Percentiles rank a stretch among this genome's conserved stretches.
Evolutionary conservation across 495 filamentous ascomycete species (phyloP).

Genomic region (Aspergillus ostianus): DNA sequence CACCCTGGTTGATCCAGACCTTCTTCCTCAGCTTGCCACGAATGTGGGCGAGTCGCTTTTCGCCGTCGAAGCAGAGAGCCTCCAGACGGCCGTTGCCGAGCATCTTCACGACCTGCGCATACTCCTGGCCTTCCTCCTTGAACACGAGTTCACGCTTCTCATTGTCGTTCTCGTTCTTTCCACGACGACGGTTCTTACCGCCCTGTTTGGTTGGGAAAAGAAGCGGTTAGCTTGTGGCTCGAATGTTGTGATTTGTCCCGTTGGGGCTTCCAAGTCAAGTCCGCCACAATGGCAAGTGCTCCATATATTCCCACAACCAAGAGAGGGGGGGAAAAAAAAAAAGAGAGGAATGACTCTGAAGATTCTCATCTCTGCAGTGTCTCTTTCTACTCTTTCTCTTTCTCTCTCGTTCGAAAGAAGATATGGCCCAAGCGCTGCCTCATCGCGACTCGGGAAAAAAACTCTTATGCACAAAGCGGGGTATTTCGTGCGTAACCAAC

Average conservation of each 20-base stretch:
- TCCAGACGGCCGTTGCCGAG: slow-evolving; percentile 96
- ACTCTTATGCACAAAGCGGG: slow-evolving; percentile 8
- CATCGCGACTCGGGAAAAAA: background rate
- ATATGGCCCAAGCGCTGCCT: background rate
- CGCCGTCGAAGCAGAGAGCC: slow-evolving; percentile 95
- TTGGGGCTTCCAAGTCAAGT: background rate
- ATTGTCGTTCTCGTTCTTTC: slow-evolving; percentile 99
- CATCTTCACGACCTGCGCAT: slow-evolving; percentile 98
- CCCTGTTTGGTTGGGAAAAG: slow-evolving; percentile 54
- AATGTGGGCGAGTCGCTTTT: slow-evolving; percentile 54
- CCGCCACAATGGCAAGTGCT: background rate
- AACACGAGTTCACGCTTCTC: slow-evolving; percentile 98
- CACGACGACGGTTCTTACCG: slow-evolving; percentile 96
- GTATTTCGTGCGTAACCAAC: slow-evolving; percentile 11
- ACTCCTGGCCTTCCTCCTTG: slow-evolving; percentile 99
- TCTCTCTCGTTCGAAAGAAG: background rate
- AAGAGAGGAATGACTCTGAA: background rate
- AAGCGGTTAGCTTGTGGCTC: background rate
- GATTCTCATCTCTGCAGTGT: background rate
- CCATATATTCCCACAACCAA: background rate
- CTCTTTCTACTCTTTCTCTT: too few relatives aligned
- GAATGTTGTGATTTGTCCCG: background rate
- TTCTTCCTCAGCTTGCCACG: slow-evolving; percentile 96
- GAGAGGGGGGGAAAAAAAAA: background rate
- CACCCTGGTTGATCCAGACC: slow-evolving; percentile 98